A percentile compares a stretch with the other conserved stretches of the same genome.
Conservation (phyloP, 2,329 filamentous ascomycete genomes). For the Byssothecium circinans region DNA sequence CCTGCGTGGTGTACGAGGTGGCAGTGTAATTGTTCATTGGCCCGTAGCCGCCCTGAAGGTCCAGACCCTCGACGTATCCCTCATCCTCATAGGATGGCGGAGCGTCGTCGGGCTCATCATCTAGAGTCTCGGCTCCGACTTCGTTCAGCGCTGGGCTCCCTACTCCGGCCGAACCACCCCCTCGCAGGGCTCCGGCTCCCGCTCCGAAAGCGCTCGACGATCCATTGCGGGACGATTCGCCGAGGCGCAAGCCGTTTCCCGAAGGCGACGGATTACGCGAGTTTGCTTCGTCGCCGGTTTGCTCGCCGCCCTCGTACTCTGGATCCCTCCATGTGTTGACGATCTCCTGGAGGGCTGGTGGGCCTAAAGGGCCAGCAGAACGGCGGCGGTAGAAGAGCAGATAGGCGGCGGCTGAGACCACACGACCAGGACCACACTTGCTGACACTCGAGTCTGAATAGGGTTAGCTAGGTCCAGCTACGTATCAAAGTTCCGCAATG, state of each 20-base stretch:
- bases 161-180: slow-evolving; percentile 39
- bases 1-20: neutral
- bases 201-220: slow-evolving; percentile 87
- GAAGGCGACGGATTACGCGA: slow-evolving; percentile 47
- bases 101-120: slow-evolving; percentile 16
- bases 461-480: slow-evolving; percentile 44
- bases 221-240: slow-evolving; percentile 83
- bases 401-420: slow-evolving; percentile 80
- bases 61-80: slow-evolving; percentile 25
- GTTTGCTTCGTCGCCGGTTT: slow-evolving; percentile 44
- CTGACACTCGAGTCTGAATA: slow-evolving; percentile 72
- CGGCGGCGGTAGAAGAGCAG: slow-evolving; percentile 93
- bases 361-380: slow-evolving; percentile 75
- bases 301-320: slow-evolving; percentile 43
- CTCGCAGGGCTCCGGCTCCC: slow-evolving; percentile 60
- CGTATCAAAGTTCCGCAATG: slow-evolving; percentile 1
- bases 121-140: slow-evolving; percentile 39
- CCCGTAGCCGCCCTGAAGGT: neutral
- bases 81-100: slow-evolving; percentile 14
- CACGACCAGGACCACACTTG: slow-evolving; percentile 58
- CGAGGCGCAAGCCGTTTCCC: slow-evolving; percentile 89
- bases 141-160: slow-evolving; percentile 37
- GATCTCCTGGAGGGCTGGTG: slow-evolving; percentile 71
- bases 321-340: slow-evolving; percentile 61
- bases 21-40: no score